A percentile compares a stretch with the other conserved stretches of the same genome.
phyloP scores from a whole-genome alignment of 495 filamentous ascomycete species.

The Penicillium bovifimosum region DNA sequence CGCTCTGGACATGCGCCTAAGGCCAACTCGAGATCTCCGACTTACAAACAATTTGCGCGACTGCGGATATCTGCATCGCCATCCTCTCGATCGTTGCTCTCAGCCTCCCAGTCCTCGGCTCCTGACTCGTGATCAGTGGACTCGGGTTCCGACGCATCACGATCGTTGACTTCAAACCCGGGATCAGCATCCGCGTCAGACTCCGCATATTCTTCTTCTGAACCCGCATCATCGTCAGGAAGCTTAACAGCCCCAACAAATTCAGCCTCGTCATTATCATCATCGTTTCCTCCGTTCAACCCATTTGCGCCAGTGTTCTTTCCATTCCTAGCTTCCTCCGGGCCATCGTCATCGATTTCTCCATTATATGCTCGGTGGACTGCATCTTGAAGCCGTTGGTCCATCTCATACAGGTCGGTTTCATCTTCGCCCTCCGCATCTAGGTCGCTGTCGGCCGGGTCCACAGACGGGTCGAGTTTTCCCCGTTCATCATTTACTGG shows the following conservation, averaged over 20 bases:
- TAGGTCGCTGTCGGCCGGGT: constrained; percentile 43
- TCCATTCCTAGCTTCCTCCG: constrained; percentile 30
- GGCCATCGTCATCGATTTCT: constrained; percentile 40
- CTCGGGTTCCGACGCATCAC: constrained; percentile 46
- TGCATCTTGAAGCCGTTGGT: constrained; percentile 44
- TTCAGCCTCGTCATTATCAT: constrained; percentile 48
- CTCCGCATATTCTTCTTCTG: constrained; percentile 34
- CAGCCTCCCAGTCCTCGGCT: constrained; percentile 60
- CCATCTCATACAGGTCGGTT: constrained; percentile 44
- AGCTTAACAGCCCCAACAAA: constrained; percentile 74
- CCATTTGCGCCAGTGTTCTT: constrained; percentile 27
- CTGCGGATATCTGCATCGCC: constrained; percentile 58
- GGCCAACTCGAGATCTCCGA: constrained; percentile 18
- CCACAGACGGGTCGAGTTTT: constrained; percentile 30
- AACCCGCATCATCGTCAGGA: constrained; percentile 47
- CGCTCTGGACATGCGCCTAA: background rate
- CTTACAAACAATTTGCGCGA: constrained; percentile 63
- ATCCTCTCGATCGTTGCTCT: constrained; percentile 59
- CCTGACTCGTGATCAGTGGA: constrained; percentile 63
- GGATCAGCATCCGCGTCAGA: constrained; percentile 42
- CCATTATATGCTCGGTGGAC: constrained; percentile 50
- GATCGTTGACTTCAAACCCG: constrained; percentile 35
- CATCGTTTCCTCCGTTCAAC: constrained; percentile 31
- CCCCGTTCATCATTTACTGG: constrained; percentile 36
- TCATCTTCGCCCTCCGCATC: constrained; percentile 52